Evolutionary conservation across 164 flowering plant species (phyloP).

Genomic region (Vitis riparia): DNA sequence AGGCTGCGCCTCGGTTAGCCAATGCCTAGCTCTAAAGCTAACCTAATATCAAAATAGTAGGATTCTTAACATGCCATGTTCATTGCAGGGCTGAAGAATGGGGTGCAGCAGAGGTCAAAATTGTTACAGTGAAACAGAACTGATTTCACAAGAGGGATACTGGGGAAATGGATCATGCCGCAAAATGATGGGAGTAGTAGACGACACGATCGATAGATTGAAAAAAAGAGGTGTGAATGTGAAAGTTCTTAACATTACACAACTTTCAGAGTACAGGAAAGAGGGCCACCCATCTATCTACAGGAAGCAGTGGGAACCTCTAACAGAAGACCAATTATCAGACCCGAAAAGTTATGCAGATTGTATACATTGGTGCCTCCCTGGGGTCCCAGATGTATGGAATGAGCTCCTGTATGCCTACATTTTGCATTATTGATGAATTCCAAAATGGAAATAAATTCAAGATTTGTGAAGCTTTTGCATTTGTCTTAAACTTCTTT

Average conservation of each 20-base stretch:
- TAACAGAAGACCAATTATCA: constrained; percentile 40
- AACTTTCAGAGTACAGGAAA: constrained; percentile 74
- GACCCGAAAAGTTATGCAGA: constrained; percentile 64
- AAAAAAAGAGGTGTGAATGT: constrained; percentile 50
- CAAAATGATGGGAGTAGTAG: constrained; percentile 18
- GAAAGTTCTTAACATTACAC: constrained; percentile 64
- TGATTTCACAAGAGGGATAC: no score
- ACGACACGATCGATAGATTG: constrained; percentile 28
- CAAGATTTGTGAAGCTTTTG: no score
- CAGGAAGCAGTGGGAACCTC: constrained; percentile 59
- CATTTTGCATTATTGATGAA: not conserved
- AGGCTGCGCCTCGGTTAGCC: no score
- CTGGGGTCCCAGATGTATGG: constrained; percentile 91
- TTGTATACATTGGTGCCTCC: constrained; percentile 88
- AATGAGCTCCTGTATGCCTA: constrained; percentile 66
- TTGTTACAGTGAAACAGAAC: no score
- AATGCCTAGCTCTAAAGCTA: no score
- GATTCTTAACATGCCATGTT: no score
- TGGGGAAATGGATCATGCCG: no score
- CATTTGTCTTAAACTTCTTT: no score
- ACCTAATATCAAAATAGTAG: no score
- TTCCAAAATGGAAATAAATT: no score
- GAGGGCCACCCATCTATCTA: constrained; percentile 76
- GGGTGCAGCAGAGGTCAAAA: no score
- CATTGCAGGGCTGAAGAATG: no score